phyloP scores from a whole-genome alignment of 2,329 filamentous ascomycete genomes.

The Ophiostoma triangulosporum region DNA sequence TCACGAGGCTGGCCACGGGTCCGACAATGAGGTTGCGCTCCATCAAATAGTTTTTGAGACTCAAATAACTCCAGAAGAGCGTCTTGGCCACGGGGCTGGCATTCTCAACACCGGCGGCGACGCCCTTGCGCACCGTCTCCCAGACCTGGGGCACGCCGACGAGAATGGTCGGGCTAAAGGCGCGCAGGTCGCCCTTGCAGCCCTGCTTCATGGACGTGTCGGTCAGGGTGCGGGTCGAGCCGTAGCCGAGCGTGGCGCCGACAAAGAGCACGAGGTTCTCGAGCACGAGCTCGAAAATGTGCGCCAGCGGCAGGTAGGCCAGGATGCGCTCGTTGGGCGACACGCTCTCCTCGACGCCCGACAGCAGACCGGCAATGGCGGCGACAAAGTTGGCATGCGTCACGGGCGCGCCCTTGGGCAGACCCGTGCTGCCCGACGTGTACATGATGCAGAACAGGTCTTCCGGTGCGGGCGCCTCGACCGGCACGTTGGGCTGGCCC shows the following conservation, averaged over 20 bases:
- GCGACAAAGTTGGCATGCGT: constrained; percentile 70
- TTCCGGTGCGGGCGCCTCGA: constrained; percentile 56
- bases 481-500: constrained; percentile 50
- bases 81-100: constrained; percentile 57
- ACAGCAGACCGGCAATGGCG: constrained; percentile 69
- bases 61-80: constrained; percentile 60
- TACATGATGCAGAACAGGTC: constrained; percentile 78
- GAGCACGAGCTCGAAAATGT: constrained; percentile 93
- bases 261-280: constrained; percentile 84
- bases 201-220: constrained; percentile 68
- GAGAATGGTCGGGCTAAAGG: constrained; percentile 78
- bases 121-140: constrained; percentile 95
- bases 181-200: constrained; percentile 85
- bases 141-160: constrained; percentile 93
- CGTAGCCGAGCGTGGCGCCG: constrained; percentile 87
- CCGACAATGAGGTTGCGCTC: constrained; percentile 32
- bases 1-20: constrained; percentile 39
- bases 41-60: constrained; percentile 46
- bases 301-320: constrained; percentile 84
- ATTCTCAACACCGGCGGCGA: constrained; percentile 63
- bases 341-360: constrained; percentile 64
- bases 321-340: constrained; percentile 67
- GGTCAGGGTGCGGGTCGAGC: constrained; percentile 76
- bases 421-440: constrained; percentile 80
- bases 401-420: constrained; percentile 78